Evolutionary conservation across 1,284 basidiomycete species (phyloP).

Genomic region (Porodaedalea pini): DNA sequence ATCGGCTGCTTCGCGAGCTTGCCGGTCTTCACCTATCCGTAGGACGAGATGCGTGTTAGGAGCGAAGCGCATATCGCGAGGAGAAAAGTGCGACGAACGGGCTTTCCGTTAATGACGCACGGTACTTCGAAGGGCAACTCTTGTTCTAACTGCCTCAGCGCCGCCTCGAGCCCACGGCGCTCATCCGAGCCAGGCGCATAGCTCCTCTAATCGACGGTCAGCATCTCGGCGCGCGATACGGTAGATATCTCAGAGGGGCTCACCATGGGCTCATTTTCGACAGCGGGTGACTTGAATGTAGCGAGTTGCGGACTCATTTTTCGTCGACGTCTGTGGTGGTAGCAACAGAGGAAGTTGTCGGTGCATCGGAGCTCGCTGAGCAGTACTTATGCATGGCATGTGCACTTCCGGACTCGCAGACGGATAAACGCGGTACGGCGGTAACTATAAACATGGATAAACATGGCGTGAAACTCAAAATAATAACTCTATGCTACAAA

Average conservation of each 20-base stretch:
- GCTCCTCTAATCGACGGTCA: conserved; percentile 39
- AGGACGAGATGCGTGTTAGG: not conserved
- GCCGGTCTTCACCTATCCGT: conserved; percentile 75
- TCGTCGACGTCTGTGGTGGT: conserved; percentile 1
- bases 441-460: not conserved
- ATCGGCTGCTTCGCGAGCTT: conserved; percentile 76
- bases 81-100: conserved; percentile 47
- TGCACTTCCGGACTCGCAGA: not conserved
- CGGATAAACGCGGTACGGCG: not conserved
- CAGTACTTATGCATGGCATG: not conserved
- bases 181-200: conserved; percentile 84
- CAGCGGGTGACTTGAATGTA: conserved; percentile 74
- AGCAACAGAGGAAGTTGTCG: not conserved
- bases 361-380: conserved; percentile 2
- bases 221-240: no score
- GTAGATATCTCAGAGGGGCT: conserved; percentile 26
- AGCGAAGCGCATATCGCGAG: not conserved
- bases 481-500: no score
- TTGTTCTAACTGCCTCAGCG: conserved; percentile 78
- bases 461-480: no score
- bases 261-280: conserved; percentile 93
- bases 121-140: conserved; percentile 89
- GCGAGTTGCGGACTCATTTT: conserved; percentile 74
- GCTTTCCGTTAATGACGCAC: conserved; percentile 87
- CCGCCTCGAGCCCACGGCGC: conserved; percentile 71